These are phyloP conservation scores for Penicillium hesseltinei DNA, from an alignment of 2,329 filamentous ascomycete species.

Conservation along the genomic window DNA sequence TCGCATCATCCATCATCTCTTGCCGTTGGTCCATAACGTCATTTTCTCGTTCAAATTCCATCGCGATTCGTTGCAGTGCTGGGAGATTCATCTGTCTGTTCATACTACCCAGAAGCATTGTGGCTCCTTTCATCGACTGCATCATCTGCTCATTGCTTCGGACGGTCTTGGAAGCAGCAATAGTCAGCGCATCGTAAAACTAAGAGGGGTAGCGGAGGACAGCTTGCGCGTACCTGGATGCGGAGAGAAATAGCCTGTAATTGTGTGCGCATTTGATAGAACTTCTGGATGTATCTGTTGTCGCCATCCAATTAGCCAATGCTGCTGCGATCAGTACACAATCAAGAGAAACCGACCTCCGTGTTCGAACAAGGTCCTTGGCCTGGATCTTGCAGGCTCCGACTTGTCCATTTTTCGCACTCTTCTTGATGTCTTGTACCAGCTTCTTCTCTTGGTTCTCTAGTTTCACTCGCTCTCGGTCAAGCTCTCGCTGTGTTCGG, in stretches of 20 bases:
- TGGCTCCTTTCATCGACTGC: constrained; percentile 99
- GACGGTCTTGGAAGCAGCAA: constrained; percentile 65
- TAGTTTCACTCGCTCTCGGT: constrained; percentile 89
- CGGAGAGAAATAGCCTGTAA: constrained; percentile 92
- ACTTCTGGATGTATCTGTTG: constrained; percentile 90
- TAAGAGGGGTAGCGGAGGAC: not conserved
- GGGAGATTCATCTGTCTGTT: constrained; percentile 97
- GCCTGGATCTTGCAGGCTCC: constrained; percentile 98
- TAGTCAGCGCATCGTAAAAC: constrained; percentile 5
- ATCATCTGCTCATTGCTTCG: constrained; percentile 99
- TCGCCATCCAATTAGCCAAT: constrained; percentile 3
- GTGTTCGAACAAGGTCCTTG: constrained; percentile 90
- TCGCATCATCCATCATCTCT: constrained; percentile 99
- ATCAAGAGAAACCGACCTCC: constrained; percentile 55
- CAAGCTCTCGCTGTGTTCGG: constrained; percentile 94
- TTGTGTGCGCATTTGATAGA: constrained; percentile 97
- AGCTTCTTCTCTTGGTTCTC: constrained; percentile 99
- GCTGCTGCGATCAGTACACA: not conserved
- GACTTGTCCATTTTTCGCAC: constrained; percentile 96
- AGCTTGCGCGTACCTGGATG: constrained; percentile 67
- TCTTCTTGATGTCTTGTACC: constrained; percentile 94
- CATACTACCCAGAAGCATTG: constrained; percentile 90
- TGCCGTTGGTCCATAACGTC: constrained; percentile 99
- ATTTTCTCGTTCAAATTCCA: constrained; percentile 99
- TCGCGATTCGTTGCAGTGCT: constrained; percentile 89